Percentiles rank a stretch among this genome's conserved stretches.
Evolutionary conservation across 345 rosid genomes (phyloP).

Genomic region (Clarkia xantiana): DNA sequence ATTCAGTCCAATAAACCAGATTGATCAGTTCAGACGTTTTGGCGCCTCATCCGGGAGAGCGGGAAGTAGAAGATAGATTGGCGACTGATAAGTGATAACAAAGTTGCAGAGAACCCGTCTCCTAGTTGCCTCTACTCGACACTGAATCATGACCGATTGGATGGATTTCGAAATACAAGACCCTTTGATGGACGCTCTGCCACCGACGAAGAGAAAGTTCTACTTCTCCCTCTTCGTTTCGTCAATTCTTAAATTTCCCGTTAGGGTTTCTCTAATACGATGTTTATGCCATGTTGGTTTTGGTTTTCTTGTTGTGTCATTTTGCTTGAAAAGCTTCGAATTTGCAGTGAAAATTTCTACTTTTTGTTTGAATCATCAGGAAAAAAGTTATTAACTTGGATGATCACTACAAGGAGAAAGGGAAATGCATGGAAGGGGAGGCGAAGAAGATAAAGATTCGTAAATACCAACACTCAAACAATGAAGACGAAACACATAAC

Average conservation of each 20-base stretch:
- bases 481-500: conserved; percentile 49
- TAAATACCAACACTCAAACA: conserved; percentile 45
- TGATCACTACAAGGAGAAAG: conserved; percentile 64
- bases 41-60: no score
- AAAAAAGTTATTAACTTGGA: conserved; percentile 67
- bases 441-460: conserved; percentile 33
- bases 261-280: neutral
- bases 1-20: no score
- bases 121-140: no score
- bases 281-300: neutral
- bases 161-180: conserved; percentile 85
- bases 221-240: neutral
- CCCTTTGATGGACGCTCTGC: conserved; percentile 25
- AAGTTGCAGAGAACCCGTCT: no score
- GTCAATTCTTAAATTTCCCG: neutral
- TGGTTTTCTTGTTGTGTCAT: neutral
- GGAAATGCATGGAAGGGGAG: conserved; percentile 36
- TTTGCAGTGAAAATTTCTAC: neutral
- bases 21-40: no score
- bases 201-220: conserved; percentile 38
- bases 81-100: no score
- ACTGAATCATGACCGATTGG: conserved; percentile 8
- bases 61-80: conserved; percentile 5
- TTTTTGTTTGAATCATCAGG: conserved; percentile 19
- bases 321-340: neutral